phyloP scores from a whole-genome alignment of 73 alveolate species.

The Breviolum minutum region DNA sequence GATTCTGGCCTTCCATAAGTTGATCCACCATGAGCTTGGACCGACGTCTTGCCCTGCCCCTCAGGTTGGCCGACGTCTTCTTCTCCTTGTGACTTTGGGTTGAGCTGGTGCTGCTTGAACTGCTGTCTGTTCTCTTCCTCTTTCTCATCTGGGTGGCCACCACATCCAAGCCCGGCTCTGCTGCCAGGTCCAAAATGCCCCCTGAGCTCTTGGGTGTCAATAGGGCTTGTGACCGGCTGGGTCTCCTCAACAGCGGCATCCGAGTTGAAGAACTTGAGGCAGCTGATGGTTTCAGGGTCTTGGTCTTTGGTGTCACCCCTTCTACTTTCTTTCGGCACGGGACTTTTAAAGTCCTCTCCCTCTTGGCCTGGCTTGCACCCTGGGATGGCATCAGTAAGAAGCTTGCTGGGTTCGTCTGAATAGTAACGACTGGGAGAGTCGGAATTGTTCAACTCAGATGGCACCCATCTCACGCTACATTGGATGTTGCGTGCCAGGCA shows the following conservation, averaged over 20 bases:
- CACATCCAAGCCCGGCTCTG: not conserved
- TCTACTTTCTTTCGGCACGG: not conserved
- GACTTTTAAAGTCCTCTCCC: not conserved
- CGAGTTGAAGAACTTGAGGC: not conserved
- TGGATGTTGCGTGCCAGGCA: not conserved
- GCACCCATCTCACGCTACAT: conserved; percentile 3
- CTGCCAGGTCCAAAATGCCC: not conserved
- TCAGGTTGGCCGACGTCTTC: no score
- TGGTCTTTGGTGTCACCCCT: not conserved
- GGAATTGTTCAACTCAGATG: not conserved
- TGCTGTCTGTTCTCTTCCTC: not conserved
- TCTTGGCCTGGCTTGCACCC: not conserved
- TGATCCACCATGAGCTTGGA: not conserved
- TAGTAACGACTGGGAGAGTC: not conserved
- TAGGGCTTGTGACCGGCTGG: not conserved
- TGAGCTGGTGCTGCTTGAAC: not conserved
- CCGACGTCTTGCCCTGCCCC: not conserved
- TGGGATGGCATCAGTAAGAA: not conserved
- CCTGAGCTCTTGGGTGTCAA: not conserved
- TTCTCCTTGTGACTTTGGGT: not conserved
- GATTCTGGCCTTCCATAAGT: not conserved
- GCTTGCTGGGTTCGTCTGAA: not conserved
- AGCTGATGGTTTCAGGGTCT: not conserved
- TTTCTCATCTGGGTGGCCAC: not conserved
- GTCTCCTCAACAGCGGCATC: not conserved